Base-by-base conservation (phyloP, 768 basidiomycete species). In the Suillus americanus region DNA sequence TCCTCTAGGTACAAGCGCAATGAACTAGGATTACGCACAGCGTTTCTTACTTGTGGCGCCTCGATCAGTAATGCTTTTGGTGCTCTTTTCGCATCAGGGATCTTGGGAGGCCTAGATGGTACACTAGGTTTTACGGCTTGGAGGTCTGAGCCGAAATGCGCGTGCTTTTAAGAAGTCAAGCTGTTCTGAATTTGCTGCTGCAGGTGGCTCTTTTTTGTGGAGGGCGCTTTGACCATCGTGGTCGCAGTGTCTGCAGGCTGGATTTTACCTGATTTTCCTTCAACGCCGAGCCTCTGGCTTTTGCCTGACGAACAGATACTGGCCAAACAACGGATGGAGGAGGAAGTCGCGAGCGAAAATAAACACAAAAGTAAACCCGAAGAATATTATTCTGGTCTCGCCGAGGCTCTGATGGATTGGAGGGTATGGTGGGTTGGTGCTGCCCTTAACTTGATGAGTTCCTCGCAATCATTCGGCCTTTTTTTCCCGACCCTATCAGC, bases 31-130 rank as follows among this genome's bases (percentile, higher is more conserved):
- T 78, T 86, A 30, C 81, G 89, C 60, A 88, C 84, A 25, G 87
- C 90, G 5, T 73, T 89, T 59, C 80, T 92, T 35, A 84, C 83
- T 60, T 89, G 89, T 65, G 91, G 92, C 33, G 86, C 82, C 69
- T 79, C 94, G 6, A 85, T 92, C 63, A 87, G 85, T 54, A 94
- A 93, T 79, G 92, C 91, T 6, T 92, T 93, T 73, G 90, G 91
- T 4, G 82, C 90, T 0, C 78, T 93, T 18, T 83, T 92, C 48
- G 90, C 91, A 5, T 89, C 90, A 20, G 89, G 85, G 2, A 90
- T 94, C 60, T 82, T 94, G 18, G 80, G 82, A 62, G 75, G 78
- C n/a, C 89, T 92, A 87, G 83, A 91, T 43, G 88, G 87, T 7
- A 81, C 78, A 67, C 76, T 87, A 18, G 91, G 91, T 0, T 79